These are phyloP conservation scores for Penicillium sp. DNA, from an alignment of 2,329 filamentous ascomycete genomes.

Conservation along the genomic window DNA sequence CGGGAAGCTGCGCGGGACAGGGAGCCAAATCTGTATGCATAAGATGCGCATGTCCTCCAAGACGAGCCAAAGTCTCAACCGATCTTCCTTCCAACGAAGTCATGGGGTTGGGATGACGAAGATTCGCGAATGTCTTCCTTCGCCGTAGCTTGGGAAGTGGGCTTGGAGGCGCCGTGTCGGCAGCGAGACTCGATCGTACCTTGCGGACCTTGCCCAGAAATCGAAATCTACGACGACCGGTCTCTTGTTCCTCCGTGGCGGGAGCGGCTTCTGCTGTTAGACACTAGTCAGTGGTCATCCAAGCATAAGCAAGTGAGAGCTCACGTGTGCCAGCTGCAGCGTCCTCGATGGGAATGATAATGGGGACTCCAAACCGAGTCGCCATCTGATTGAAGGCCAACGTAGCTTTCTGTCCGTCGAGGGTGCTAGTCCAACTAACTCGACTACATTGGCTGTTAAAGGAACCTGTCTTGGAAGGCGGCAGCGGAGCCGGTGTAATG, in stretches of 20 bases:
- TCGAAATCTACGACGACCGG: slow-evolving; percentile 18
- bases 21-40: slow-evolving; percentile 37
- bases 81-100: slow-evolving; percentile 36
- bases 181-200: slow-evolving; percentile 34
- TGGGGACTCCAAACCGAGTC: slow-evolving; percentile 20
- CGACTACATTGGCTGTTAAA: background rate
- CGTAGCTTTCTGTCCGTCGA: slow-evolving; percentile 26
- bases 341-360: slow-evolving; percentile 15
- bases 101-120: slow-evolving; percentile 30
- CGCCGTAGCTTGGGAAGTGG: slow-evolving; percentile 32
- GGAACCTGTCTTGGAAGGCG: background rate
- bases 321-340: slow-evolving; percentile 6
- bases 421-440: slow-evolving; percentile 13
- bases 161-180: slow-evolving; percentile 19
- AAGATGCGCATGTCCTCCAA: slow-evolving; percentile 44
- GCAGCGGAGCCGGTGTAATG: background rate
- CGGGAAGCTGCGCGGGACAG: slow-evolving; percentile 39
- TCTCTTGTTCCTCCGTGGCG: slow-evolving; percentile 1
- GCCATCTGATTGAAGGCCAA: slow-evolving; percentile 34
- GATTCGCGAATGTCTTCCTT: slow-evolving; percentile 39
- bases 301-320: background rate
- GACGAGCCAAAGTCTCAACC: slow-evolving; percentile 41
- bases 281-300: background rate
- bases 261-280: background rate
- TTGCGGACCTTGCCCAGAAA: slow-evolving; percentile 33